Conservation (phyloP, 148 eudicot genomes). For the Silene uniflora region DNA sequence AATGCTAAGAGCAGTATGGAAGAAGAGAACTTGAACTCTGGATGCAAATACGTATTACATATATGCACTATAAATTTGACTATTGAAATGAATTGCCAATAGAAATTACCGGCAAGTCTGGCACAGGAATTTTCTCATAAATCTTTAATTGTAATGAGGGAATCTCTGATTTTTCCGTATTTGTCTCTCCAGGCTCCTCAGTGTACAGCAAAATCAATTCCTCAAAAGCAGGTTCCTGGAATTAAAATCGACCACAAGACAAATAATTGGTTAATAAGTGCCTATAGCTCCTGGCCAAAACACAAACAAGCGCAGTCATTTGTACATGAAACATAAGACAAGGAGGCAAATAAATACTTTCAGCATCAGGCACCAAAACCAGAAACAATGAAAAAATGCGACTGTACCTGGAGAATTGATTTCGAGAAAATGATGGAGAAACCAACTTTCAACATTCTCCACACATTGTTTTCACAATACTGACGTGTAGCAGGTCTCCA, state of each 20-base stretch:
- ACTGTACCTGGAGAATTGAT: constrained; percentile 75
- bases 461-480: constrained; percentile 58
- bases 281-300: constrained; percentile 3
- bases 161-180: constrained; percentile 37
- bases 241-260: constrained; percentile 19
- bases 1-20: constrained; percentile 12
- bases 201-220: constrained; percentile 82
- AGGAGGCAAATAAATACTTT: constrained; percentile 8
- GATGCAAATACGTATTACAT: background rate
- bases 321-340: background rate
- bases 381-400: constrained; percentile 11
- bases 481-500: constrained; percentile 89
- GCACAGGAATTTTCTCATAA: constrained; percentile 87
- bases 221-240: constrained; percentile 89
- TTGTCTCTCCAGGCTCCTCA: constrained; percentile 42
- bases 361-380: background rate
- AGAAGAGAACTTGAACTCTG: background rate
- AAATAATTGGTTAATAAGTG: background rate
- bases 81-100: constrained; percentile 9
- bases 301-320: background rate
- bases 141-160: constrained; percentile 80
- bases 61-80: background rate
- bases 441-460: constrained; percentile 71
- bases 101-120: constrained; percentile 71
- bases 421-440: constrained; percentile 68